phyloP scores from a whole-genome alignment of 441 rosid genomes.

The Pelargonium hybrid region DNA sequence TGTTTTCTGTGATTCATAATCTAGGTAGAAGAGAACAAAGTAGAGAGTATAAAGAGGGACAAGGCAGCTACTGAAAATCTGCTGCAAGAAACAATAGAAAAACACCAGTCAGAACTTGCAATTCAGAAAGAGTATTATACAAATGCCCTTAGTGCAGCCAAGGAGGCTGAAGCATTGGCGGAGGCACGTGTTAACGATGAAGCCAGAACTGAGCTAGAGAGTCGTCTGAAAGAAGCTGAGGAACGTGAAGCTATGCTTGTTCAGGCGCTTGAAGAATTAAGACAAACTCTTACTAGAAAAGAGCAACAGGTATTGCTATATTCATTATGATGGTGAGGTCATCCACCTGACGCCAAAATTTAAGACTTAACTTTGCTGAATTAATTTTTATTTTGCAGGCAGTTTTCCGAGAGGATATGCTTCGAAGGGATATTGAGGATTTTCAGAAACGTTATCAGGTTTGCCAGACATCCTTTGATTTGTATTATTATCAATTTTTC shows the following conservation, averaged over 20 bases:
- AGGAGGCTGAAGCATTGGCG: slow-evolving; percentile 89
- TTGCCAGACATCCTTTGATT: slow-evolving; percentile 17
- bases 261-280: slow-evolving; percentile 82
- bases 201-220: slow-evolving; percentile 82
- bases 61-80: slow-evolving; percentile 84
- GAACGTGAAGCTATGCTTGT: slow-evolving; percentile 92
- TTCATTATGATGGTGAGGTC: slow-evolving; percentile 14
- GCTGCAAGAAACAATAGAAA: slow-evolving; percentile 94
- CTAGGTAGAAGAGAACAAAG: slow-evolving; percentile 94
- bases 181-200: slow-evolving; percentile 85
- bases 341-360: slow-evolving; percentile 12
- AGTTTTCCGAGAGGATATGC: slow-evolving; percentile 70
- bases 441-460: slow-evolving; percentile 92
- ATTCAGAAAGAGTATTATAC: slow-evolving; percentile 76
- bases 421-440: slow-evolving; percentile 70
- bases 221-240: slow-evolving; percentile 72
- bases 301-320: slow-evolving; percentile 74
- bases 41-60: slow-evolving; percentile 82
- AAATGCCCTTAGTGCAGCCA: slow-evolving; percentile 82
- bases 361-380: slow-evolving; percentile 6
- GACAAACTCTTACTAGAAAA: slow-evolving; percentile 83
- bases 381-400: slow-evolving; percentile 40
- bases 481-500: background rate
- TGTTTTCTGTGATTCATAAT: background rate
- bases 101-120: slow-evolving; percentile 79